A percentile compares a stretch with the other conserved stretches of the same genome.
These are phyloP conservation scores for Serendipita sp. DNA, from an alignment of 768 basidiomycete genomes.

Conservation along the genomic window DNA sequence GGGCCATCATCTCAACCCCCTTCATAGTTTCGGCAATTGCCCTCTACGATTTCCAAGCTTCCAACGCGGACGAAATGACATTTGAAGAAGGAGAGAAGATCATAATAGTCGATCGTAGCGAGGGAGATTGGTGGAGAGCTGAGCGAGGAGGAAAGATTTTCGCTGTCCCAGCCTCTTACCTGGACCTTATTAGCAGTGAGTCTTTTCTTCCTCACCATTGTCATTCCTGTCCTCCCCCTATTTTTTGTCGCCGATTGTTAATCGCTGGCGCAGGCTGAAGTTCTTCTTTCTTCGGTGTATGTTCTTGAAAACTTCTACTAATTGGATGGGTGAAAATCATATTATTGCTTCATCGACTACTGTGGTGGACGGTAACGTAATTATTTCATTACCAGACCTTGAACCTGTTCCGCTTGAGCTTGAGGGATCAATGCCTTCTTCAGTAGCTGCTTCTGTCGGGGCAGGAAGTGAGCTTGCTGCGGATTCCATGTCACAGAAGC, in stretches of 20 bases:
- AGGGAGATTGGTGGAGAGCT: conserved; percentile 92
- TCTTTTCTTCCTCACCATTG: conserved; percentile 7
- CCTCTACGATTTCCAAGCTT: conserved; percentile 58
- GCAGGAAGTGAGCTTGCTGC: neutral
- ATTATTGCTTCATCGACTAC: neutral
- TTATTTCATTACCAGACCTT: conserved; percentile 8
- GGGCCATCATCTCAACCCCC: conserved; percentile 6
- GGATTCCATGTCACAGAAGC: neutral
- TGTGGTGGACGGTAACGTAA: neutral
- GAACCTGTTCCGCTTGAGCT: conserved; percentile 1
- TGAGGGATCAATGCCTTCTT: neutral
- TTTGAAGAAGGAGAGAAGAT: conserved; percentile 70
- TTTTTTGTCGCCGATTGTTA: conserved; percentile 36
- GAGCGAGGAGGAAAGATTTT: conserved; percentile 74
- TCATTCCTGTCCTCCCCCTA: conserved; percentile 29
- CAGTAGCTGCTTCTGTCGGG: neutral
- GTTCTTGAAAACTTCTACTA: conserved; percentile 2
- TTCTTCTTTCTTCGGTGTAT: conserved; percentile 25
- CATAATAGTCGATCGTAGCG: conserved; percentile 64
- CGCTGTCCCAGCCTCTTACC: conserved; percentile 82
- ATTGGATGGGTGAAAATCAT: neutral
- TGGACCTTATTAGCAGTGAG: conserved; percentile 73
- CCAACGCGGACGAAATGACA: conserved; percentile 65
- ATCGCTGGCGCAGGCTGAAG: conserved; percentile 61
- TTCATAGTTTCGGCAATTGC: conserved; percentile 54